Conservation (phyloP, 371 early-diverging fungal species). For the Catenaria anguillulae region DNA sequence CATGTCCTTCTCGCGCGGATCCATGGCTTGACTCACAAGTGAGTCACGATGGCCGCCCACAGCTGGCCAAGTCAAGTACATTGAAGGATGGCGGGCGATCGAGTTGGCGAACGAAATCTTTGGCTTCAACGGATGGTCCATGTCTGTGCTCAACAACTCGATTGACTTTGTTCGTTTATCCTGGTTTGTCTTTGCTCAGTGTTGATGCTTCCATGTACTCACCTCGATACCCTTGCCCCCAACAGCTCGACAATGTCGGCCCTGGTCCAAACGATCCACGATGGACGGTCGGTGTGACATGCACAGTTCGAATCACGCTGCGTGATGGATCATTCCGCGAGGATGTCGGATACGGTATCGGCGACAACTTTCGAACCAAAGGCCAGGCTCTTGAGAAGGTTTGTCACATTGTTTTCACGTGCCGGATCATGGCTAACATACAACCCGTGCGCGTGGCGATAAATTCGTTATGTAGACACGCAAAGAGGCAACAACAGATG, state of each 20-base stretch:
- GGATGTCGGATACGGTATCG: slow-evolving; percentile 77
- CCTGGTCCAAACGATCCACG: slow-evolving; percentile 24
- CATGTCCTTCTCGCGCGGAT: no score
- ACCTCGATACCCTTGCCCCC: slow-evolving; percentile 8
- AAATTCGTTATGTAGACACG: slow-evolving; percentile 39
- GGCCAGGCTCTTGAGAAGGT: slow-evolving; percentile 77
- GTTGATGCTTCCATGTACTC: neutral
- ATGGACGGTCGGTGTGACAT: slow-evolving; percentile 61
- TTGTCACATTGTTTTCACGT: neutral
- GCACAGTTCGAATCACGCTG: slow-evolving; percentile 71
- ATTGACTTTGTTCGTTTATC: slow-evolving; percentile 55
- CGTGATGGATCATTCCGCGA: slow-evolving; percentile 59
- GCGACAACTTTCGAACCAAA: slow-evolving; percentile 72
- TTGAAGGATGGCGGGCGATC: slow-evolving; percentile 85
- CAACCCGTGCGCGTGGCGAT: no score
- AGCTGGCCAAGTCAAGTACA: slow-evolving; percentile 50
- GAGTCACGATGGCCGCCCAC: no score
- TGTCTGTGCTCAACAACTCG: slow-evolving; percentile 51
- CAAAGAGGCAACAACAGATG: slow-evolving; percentile 97
- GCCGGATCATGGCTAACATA: no score
- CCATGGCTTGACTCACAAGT: no score
- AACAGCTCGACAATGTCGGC: slow-evolving; percentile 10
- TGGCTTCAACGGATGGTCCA: slow-evolving; percentile 97
- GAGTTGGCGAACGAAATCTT: slow-evolving; percentile 91
- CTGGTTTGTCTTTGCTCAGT: neutral